Conservation (phyloP, 257 asterid genomes). For the Nicotiana tabacum region DNA sequence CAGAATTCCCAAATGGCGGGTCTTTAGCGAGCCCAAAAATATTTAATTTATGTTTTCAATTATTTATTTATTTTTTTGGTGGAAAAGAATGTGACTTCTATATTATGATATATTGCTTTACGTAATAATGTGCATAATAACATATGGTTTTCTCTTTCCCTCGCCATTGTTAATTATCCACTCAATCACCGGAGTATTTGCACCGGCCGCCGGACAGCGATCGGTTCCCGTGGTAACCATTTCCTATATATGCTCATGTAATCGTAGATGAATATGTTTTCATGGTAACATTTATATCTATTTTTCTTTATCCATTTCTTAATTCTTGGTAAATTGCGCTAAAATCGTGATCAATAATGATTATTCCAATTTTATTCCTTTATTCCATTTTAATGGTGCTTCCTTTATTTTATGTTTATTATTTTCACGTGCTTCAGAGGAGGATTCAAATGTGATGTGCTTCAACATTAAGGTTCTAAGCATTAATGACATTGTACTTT, state of each 20-base stretch:
- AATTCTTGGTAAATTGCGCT: neutral
- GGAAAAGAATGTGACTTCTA: neutral
- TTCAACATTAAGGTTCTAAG: neutral
- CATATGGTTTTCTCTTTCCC: neutral
- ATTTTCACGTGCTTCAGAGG: neutral
- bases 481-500: neutral
- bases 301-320: neutral
- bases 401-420: no score
- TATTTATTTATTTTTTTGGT: neutral
- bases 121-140: neutral
- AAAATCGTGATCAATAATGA: neutral
- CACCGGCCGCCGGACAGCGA: neutral
- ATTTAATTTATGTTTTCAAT: neutral
- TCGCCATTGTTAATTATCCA: neutral
- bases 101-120: no score
- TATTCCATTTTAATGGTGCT: neutral
- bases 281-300: neutral
- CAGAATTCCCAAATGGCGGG: no score
- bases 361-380: neutral
- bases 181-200: neutral
- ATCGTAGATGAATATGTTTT: no score
- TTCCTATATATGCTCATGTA: neutral
- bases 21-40: neutral
- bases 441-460: neutral
- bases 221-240: neutral